Conservation (phyloP, 176 grass and related monocot species). For the Triticum turgidum region DNA sequence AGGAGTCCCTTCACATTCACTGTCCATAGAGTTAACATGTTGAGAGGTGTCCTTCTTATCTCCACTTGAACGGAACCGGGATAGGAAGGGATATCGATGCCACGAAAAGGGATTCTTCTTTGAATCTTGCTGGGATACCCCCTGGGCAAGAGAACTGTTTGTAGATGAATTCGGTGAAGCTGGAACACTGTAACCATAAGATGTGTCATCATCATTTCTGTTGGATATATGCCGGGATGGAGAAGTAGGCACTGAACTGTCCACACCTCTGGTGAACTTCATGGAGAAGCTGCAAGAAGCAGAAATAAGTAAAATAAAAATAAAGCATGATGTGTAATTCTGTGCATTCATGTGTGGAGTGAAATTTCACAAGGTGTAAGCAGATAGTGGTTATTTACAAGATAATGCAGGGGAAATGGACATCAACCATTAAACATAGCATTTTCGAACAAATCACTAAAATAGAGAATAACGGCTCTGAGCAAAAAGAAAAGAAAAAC, state of each 20-base stretch:
- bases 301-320: slow-evolving; percentile 4
- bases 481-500: not conserved
- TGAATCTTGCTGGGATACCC: slow-evolving; percentile 26
- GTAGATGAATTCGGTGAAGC: slow-evolving; percentile 57
- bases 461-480: not conserved
- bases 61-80: slow-evolving; percentile 52
- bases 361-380: too few relatives aligned
- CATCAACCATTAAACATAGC: not conserved
- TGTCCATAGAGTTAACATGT: slow-evolving; percentile 42
- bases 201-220: slow-evolving; percentile 51
- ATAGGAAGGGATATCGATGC: slow-evolving; percentile 53
- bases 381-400: not conserved
- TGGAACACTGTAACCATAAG: slow-evolving; percentile 55
- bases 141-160: slow-evolving; percentile 32
- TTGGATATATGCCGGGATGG: slow-evolving; percentile 24
- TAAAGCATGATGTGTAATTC: not conserved
- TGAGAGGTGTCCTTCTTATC: slow-evolving; percentile 38
- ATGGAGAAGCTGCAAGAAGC: slow-evolving; percentile 66
- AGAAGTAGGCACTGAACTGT: slow-evolving; percentile 44
- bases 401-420: not conserved
- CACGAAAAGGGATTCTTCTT: slow-evolving; percentile 51
- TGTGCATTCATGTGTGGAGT: not conserved
- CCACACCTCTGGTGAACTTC: slow-evolving; percentile 48
- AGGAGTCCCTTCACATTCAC: slow-evolving; percentile 48
- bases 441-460: not conserved